Conservation (phyloP, 2,329 filamentous ascomycete genomes). For the Fusarium gaditjirri region DNA sequence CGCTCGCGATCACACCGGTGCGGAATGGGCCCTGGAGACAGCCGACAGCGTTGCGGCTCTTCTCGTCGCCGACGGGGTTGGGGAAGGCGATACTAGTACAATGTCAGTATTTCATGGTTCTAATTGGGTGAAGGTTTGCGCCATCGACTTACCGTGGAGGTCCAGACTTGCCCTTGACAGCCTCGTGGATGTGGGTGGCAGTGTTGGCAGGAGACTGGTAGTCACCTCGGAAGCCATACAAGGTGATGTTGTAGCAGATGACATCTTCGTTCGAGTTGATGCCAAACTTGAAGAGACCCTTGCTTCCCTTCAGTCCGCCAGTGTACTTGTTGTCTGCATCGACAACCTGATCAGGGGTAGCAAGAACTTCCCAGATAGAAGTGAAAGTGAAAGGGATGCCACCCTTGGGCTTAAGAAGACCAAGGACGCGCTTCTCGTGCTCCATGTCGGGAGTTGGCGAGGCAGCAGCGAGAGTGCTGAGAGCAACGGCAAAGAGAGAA, state of each 20-base stretch:
- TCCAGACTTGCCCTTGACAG: constrained; percentile 55
- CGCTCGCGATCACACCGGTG: constrained; percentile 46
- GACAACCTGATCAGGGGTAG: constrained; percentile 62
- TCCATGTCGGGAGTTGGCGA: constrained; percentile 38
- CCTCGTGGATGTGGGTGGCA: constrained; percentile 67
- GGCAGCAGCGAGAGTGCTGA: constrained; percentile 38
- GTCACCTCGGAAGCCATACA: constrained; percentile 59
- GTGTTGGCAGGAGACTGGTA: constrained; percentile 62
- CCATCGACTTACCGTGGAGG: constrained; percentile 55
- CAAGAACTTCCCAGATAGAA: constrained; percentile 59
- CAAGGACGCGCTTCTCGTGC: constrained; percentile 31
- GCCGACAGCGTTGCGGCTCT: constrained; percentile 52
- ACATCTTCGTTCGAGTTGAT: constrained; percentile 59
- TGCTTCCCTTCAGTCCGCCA: constrained; percentile 56
- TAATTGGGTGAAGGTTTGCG: not conserved
- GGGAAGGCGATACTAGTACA: constrained; percentile 57
- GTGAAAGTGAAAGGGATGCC: constrained; percentile 55
- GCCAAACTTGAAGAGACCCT: constrained; percentile 62
- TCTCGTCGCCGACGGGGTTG: constrained; percentile 55
- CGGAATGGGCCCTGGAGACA: constrained; percentile 53
- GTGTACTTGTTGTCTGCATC: constrained; percentile 51
- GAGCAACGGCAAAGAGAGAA: constrained; percentile 32
- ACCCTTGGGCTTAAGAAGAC: constrained; percentile 31
- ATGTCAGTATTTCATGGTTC: not conserved
- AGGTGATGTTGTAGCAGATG: constrained; percentile 62